Evolutionary conservation across 768 basidiomycete species (phyloP).

Genomic region (Flagelloscypha sp.): DNA sequence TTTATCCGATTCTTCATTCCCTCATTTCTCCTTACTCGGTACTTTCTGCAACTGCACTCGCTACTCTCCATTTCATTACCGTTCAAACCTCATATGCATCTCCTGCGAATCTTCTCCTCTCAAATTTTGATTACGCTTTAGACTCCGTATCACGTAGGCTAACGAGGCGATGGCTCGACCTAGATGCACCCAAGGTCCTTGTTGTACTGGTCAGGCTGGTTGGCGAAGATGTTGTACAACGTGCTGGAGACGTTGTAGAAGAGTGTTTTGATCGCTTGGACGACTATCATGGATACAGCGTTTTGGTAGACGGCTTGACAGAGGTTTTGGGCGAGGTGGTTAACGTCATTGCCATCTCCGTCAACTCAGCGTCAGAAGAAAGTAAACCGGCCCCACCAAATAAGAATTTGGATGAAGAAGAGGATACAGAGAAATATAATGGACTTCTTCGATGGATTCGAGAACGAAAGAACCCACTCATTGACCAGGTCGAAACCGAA

Average conservation of each 20-base stretch:
- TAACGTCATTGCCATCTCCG: slow-evolving; percentile 60
- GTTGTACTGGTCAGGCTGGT: slow-evolving; percentile 79
- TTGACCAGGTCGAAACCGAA: slow-evolving; percentile 43
- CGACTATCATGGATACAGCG: slow-evolving; percentile 88
- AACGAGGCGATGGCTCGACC: slow-evolving; percentile 71
- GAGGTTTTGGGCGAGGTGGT: slow-evolving; percentile 84
- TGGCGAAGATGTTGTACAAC: slow-evolving; percentile 78
- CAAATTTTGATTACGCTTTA: slow-evolving; percentile 95
- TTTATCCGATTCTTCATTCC: slow-evolving; percentile 85
- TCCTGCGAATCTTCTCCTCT: slow-evolving; percentile 76
- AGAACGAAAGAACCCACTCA: slow-evolving; percentile 46
- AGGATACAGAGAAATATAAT: too few relatives aligned
- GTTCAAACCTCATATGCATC: slow-evolving; percentile 82
- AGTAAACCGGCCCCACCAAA: slow-evolving; percentile 13
- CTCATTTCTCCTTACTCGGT: slow-evolving; percentile 64
- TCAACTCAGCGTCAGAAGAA: slow-evolving; percentile 17
- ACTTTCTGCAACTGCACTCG: slow-evolving; percentile 68
- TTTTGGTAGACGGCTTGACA: slow-evolving; percentile 79
- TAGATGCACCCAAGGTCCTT: slow-evolving; percentile 84
- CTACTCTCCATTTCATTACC: slow-evolving; percentile 64
- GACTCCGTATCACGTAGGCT: slow-evolving; percentile 84
- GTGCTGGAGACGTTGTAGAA: slow-evolving; percentile 90
- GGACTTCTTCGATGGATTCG: too few relatives aligned
- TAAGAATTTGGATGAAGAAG: slow-evolving; percentile 9
- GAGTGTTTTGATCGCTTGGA: slow-evolving; percentile 96